Evolutionary conservation across 306 rosid species (phyloP).

Genomic region (Phaseolus lunatus): DNA sequence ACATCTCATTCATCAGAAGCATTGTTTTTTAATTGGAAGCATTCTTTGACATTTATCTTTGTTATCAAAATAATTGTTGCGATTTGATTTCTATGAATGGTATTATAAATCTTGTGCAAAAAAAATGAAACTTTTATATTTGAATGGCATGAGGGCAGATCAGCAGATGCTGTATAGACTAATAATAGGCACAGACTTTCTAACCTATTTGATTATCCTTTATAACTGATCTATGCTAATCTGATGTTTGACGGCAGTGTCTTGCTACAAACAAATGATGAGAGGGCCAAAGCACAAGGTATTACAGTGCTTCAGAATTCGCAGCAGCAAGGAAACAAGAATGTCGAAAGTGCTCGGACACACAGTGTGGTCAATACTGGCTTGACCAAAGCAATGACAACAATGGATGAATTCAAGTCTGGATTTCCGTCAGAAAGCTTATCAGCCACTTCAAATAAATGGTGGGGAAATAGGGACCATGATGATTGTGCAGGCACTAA

Average conservation of each 20-base stretch:
- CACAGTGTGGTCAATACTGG: constrained; percentile 46
- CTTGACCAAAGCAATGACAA: constrained; percentile 59
- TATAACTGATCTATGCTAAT: constrained; percentile 7
- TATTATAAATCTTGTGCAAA: background rate
- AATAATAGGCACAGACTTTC: background rate
- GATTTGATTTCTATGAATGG: constrained; percentile 27
- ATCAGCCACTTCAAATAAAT: constrained; percentile 69
- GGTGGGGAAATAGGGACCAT: constrained; percentile 79
- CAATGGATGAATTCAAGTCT: constrained; percentile 71
- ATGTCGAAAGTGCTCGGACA: constrained; percentile 54
- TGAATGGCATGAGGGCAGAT: background rate
- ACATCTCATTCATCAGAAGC: background rate
- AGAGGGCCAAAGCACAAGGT: constrained; percentile 65
- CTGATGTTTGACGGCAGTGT: constrained; percentile 50
- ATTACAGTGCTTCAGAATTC: constrained; percentile 45
- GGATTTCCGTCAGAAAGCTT: constrained; percentile 85
- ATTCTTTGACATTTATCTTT: constrained; percentile 6
- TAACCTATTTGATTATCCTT: background rate
- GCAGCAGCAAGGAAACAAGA: constrained; percentile 66
- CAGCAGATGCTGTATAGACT: background rate
- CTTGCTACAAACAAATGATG: constrained; percentile 47
- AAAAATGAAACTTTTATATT: background rate
- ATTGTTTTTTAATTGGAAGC: too few relatives aligned
- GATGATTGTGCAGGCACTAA: constrained; percentile 36
- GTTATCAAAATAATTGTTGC: background rate